Conservation (phyloP, 495 filamentous ascomycete species). For the Neurospora sp. region DNA sequence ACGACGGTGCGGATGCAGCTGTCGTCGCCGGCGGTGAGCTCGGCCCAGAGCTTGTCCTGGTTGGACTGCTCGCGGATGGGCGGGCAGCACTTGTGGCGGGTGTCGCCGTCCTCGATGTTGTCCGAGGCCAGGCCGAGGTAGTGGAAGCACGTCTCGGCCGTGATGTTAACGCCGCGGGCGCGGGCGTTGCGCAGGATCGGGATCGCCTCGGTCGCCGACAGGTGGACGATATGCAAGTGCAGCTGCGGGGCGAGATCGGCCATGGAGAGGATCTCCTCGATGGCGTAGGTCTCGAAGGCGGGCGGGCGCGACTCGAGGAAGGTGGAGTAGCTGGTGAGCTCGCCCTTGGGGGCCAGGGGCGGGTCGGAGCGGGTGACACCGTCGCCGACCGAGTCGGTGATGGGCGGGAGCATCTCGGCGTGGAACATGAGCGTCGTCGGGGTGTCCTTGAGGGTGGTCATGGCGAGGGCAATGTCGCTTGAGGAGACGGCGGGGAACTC, state of each 20-base stretch:
- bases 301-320: slow-evolving; percentile 89
- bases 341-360: slow-evolving; percentile 63
- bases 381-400: slow-evolving; percentile 71
- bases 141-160: slow-evolving; percentile 97
- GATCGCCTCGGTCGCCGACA: slow-evolving; percentile 88
- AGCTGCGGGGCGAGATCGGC: slow-evolving; percentile 74
- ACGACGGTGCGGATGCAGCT: slow-evolving; percentile 88
- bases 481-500: slow-evolving; percentile 89
- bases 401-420: slow-evolving; percentile 93
- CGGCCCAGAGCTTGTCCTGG: slow-evolving; percentile 82
- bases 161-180: slow-evolving; percentile 73
- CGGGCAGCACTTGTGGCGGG: slow-evolving; percentile 94
- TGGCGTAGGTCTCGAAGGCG: slow-evolving; percentile 83
- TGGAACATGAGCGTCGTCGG: slow-evolving; percentile 96
- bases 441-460: slow-evolving; percentile 63
- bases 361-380: slow-evolving; percentile 62
- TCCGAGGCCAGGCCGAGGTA: slow-evolving; percentile 90
- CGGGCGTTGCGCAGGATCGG: slow-evolving; percentile 76
- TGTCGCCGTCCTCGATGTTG: slow-evolving; percentile 79
- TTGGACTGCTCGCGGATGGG: slow-evolving; percentile 80
- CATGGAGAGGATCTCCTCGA: slow-evolving; percentile 74
- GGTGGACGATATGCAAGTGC: slow-evolving; percentile 87
- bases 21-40: slow-evolving; percentile 52
- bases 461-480: slow-evolving; percentile 65
- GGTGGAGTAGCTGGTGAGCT: slow-evolving; percentile 72